These are phyloP conservation scores for Hirsutella rhossiliensis DNA, from an alignment of 2,329 filamentous ascomycete species.

Conservation along the genomic window DNA sequence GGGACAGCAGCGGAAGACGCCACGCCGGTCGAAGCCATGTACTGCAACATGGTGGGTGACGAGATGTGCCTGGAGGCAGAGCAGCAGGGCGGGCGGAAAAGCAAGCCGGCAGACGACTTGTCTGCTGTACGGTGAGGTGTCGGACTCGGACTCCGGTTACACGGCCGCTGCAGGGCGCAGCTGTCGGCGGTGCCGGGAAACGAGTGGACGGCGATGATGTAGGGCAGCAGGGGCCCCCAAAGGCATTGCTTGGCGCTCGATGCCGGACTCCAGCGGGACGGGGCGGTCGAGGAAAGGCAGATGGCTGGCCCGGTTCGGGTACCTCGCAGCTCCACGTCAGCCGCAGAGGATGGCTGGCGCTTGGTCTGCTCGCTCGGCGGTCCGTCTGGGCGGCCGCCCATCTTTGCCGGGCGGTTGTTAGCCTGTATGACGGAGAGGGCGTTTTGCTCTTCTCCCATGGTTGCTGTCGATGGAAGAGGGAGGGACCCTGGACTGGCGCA, in stretches of 20 bases:
- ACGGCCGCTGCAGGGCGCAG: slow-evolving; percentile 16
- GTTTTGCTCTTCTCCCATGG: too few relatives aligned
- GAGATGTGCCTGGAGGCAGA: not conserved
- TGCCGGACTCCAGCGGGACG: too few relatives aligned
- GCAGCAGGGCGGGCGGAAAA: not conserved
- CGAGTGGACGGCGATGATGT: not conserved
- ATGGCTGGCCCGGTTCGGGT: too few relatives aligned
- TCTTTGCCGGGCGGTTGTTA: too few relatives aligned
- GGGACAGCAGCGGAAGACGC: not conserved
- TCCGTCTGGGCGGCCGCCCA: too few relatives aligned
- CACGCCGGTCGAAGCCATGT: not conserved
- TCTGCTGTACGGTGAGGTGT: not conserved
- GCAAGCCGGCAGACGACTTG: not conserved
- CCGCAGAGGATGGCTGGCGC: too few relatives aligned
- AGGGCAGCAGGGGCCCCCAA: not conserved
- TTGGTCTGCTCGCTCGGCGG: too few relatives aligned
- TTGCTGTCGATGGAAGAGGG: too few relatives aligned
- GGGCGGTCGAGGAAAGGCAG: too few relatives aligned
- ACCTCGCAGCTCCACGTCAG: too few relatives aligned
- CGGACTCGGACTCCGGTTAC: slow-evolving; percentile 7
- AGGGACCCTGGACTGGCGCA: too few relatives aligned
- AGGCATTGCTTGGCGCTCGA: not conserved
- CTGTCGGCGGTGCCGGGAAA: not conserved
- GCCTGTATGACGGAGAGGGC: too few relatives aligned
- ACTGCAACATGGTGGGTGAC: not conserved